Evolutionary conservation across 2,329 filamentous ascomycete genomes (phyloP).

Genomic region (Aureobasidium sp.): DNA sequence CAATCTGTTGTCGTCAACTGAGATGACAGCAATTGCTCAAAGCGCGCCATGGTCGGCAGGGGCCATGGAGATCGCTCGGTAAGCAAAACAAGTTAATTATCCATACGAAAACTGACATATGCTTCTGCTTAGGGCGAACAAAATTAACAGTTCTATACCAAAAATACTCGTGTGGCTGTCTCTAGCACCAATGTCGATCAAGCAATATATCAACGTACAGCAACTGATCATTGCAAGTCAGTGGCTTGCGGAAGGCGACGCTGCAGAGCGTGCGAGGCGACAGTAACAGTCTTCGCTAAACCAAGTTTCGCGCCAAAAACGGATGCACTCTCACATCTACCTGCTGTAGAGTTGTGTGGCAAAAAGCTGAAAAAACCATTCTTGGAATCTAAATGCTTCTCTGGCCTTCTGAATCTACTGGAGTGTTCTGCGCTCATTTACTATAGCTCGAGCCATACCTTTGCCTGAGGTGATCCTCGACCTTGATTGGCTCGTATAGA

Average conservation of each 20-base stretch:
- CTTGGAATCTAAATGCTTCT: too few species aligned
- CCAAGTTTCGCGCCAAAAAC: too few species aligned
- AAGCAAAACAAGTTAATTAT: not conserved
- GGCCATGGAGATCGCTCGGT: conserved; percentile 77
- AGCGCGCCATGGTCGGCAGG: conserved; percentile 84
- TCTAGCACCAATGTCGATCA: conserved; percentile 77
- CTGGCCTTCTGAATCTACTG: too few species aligned
- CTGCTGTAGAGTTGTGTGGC: too few species aligned
- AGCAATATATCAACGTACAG: conserved; percentile 89
- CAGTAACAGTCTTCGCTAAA: not conserved
- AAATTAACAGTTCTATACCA: conserved; percentile 54
- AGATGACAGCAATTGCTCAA: conserved; percentile 55
- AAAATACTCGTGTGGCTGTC: conserved; percentile 76
- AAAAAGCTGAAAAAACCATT: too few species aligned
- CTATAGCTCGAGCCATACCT: too few species aligned
- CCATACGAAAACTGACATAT: conserved; percentile 32
- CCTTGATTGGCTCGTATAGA: too few species aligned
- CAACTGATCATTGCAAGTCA: conserved; percentile 88
- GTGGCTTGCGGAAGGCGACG: conserved; percentile 87
- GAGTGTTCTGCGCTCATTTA: too few species aligned
- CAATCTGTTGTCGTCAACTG: not conserved
- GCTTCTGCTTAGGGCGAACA: conserved; percentile 42
- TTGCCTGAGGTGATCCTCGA: too few species aligned
- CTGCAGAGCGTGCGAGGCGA: not conserved
- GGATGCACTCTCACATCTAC: too few species aligned